Evolutionary conservation across 768 basidiomycete genomes (phyloP).

Genomic region (Albatrellus ellisii): DNA sequence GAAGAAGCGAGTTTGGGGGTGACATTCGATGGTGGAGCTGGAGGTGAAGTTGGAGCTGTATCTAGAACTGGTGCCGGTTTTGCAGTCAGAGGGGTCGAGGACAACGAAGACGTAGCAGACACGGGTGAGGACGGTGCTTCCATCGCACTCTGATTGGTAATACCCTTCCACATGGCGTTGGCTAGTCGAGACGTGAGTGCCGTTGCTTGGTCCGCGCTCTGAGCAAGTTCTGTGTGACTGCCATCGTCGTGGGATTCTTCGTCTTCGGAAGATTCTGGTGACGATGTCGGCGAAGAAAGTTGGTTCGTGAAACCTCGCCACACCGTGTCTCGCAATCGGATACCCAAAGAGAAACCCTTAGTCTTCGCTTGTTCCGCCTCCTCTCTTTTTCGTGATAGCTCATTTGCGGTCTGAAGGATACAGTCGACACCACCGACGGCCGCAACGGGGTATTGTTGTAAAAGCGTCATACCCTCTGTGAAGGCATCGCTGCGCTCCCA

Average conservation of each 20-base stretch:
- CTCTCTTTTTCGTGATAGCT: constrained; percentile 41
- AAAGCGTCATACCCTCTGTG: constrained; percentile 46
- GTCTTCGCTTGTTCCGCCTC: constrained; percentile 21
- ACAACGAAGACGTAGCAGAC: constrained; percentile 20
- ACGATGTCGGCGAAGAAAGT: constrained; percentile 25
- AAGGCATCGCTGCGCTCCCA: constrained; percentile 53
- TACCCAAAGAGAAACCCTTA: constrained; percentile 32
- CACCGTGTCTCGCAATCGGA: constrained; percentile 41
- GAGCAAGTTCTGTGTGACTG: constrained; percentile 31
- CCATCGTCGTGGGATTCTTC: constrained; percentile 26
- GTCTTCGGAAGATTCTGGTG: constrained; percentile 20
- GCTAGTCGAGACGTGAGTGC: constrained; percentile 42
- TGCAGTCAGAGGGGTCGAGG: constrained; percentile 23
- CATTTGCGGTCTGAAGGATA: constrained; percentile 52
- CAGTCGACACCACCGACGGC: constrained; percentile 58
- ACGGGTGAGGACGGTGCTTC: constrained; percentile 37
- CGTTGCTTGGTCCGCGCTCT: constrained; percentile 8
- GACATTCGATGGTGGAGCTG: constrained; percentile 14
- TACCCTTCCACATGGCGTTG: constrained; percentile 60
- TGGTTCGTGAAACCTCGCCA: constrained; percentile 61
- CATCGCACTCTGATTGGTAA: constrained; percentile 66
- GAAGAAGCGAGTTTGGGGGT: constrained; percentile 7
- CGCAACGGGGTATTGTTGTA: constrained; percentile 53
- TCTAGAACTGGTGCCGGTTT: constrained; percentile 19
- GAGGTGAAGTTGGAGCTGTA: constrained; percentile 13